Evolutionary conservation across 192 early-diverging fungal species (phyloP).

Genomic region (Coemansia aciculifera): DNA sequence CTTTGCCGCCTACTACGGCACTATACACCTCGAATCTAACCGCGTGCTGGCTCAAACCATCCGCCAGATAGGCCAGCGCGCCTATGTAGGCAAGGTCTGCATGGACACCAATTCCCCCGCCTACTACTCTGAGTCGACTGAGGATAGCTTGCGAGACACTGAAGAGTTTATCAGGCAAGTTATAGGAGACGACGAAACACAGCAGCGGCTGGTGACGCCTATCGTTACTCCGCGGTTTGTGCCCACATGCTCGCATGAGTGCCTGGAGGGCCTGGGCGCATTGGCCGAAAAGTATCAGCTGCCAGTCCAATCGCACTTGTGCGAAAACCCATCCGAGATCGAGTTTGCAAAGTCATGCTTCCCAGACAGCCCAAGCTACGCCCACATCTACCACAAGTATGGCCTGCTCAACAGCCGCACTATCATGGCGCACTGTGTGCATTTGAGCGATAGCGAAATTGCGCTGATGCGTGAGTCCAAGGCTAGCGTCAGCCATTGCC

Average conservation of each 20-base stretch:
- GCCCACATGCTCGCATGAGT: conserved; percentile 71
- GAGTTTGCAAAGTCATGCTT: conserved; percentile 73
- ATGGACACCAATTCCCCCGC: conserved; percentile 90
- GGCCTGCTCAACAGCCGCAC: conserved; percentile 72
- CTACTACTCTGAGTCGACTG: conserved; percentile 73
- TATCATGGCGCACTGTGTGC: conserved; percentile 93
- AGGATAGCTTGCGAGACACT: conserved; percentile 67
- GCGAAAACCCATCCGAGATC: conserved; percentile 82
- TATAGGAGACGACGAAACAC: conserved; percentile 23
- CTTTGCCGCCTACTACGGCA: conserved; percentile 88
- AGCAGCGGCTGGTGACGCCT: conserved; percentile 61
- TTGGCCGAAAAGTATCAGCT: conserved; percentile 72
- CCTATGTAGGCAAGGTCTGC: conserved; percentile 92
- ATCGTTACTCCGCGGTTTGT: conserved; percentile 94
- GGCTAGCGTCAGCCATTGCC: conserved; percentile 87
- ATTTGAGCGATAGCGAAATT: conserved; percentile 75
- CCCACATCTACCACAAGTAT: conserved; percentile 73
- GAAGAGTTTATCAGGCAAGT: conserved; percentile 64
- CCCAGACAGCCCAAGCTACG: conserved; percentile 70
- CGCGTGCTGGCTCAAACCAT: conserved; percentile 74
- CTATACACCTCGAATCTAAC: conserved; percentile 79
- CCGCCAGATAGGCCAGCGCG: conserved; percentile 82
- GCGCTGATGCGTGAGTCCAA: conserved; percentile 61
- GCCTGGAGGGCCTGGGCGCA: conserved; percentile 69
- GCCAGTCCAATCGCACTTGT: conserved; percentile 90